A percentile compares a stretch with the other conserved stretches of the same genome.
These are phyloP conservation scores for Calonectria hawksworthii DNA, from an alignment of 2,329 filamentous ascomycete genomes.

Conservation along the genomic window DNA sequence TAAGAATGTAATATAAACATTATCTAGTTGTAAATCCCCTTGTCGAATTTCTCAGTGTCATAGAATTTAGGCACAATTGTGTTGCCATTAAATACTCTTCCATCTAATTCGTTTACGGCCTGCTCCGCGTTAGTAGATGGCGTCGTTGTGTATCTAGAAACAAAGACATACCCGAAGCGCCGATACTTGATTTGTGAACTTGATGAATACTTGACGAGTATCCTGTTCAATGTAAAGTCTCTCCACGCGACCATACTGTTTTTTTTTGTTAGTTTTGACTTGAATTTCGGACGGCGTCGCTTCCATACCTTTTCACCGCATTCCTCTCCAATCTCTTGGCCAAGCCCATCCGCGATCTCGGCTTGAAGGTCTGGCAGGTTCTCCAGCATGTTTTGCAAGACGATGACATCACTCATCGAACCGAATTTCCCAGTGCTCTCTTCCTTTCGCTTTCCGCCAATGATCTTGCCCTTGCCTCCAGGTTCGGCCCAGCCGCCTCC, in stretches of 20 bases:
- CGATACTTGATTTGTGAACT: slow-evolving; percentile 88
- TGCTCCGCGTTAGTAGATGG: slow-evolving; percentile 49
- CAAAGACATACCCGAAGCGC: slow-evolving; percentile 79
- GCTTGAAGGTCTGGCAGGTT: slow-evolving; percentile 81
- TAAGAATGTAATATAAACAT: background rate
- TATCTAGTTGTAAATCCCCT: slow-evolving; percentile 63
- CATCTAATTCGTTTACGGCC: slow-evolving; percentile 92
- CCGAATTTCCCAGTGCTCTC: slow-evolving; percentile 69
- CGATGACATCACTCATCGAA: slow-evolving; percentile 84
- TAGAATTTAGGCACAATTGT: slow-evolving; percentile 86
- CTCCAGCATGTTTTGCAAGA: slow-evolving; percentile 87
- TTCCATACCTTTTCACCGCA: slow-evolving; percentile 80
- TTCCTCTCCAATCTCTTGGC: slow-evolving; percentile 96
- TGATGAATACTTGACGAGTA: slow-evolving; percentile 84
- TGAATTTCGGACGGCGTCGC: background rate
- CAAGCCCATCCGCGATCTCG: slow-evolving; percentile 82
- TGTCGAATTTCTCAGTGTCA: slow-evolving; percentile 85
- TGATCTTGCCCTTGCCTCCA: slow-evolving; percentile 80
- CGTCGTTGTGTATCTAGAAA: background rate
- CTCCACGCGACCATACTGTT: slow-evolving; percentile 85
- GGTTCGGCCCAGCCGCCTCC: slow-evolving; percentile 83
- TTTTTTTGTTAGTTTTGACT: slow-evolving; percentile 29
- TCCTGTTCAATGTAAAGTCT: slow-evolving; percentile 80
- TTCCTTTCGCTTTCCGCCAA: slow-evolving; percentile 77
- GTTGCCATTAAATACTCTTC: slow-evolving; percentile 90